phyloP scores from a whole-genome alignment of 2,329 filamentous ascomycete genomes.

The Fusarium temperatum region DNA sequence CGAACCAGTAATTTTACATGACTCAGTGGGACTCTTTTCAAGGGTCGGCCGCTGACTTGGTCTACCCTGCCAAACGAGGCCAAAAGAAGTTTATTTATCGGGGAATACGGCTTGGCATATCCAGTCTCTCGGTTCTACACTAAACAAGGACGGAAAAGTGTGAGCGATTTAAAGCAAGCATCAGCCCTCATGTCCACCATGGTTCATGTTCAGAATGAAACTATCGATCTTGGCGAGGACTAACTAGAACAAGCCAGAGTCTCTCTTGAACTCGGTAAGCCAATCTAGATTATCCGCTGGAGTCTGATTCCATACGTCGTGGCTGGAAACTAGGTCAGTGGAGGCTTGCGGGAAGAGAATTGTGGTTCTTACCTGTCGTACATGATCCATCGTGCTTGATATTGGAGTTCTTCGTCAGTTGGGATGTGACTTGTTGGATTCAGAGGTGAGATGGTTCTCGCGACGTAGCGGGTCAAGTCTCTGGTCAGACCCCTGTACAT shows the following conservation, averaged over 20 bases:
- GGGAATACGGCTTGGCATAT: neutral
- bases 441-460: constrained; percentile 43
- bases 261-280: constrained; percentile 11
- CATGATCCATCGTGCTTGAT: constrained; percentile 47
- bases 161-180: neutral
- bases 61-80: neutral
- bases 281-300: constrained; percentile 11
- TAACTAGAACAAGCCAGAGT: neutral
- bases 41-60: neutral
- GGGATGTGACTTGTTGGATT: constrained; percentile 45
- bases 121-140: neutral
- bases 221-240: neutral
- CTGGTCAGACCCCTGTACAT: constrained; percentile 17
- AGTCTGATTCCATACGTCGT: constrained; percentile 18
- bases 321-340: neutral
- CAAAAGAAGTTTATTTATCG: neutral
- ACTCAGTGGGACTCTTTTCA: neutral
- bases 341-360: fast-evolving
- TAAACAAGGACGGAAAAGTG: neutral
- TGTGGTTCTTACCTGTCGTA: constrained; percentile 37
- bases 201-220: neutral
- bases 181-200: neutral
- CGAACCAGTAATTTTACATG: neutral
- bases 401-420: constrained; percentile 48
- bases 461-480: constrained; percentile 38